Percentiles rank a stretch among this genome's conserved stretches.
These are phyloP conservation scores for Aphanomyces astaci DNA, from an alignment of 352 stramenopile species.

Conservation along the genomic window DNA sequence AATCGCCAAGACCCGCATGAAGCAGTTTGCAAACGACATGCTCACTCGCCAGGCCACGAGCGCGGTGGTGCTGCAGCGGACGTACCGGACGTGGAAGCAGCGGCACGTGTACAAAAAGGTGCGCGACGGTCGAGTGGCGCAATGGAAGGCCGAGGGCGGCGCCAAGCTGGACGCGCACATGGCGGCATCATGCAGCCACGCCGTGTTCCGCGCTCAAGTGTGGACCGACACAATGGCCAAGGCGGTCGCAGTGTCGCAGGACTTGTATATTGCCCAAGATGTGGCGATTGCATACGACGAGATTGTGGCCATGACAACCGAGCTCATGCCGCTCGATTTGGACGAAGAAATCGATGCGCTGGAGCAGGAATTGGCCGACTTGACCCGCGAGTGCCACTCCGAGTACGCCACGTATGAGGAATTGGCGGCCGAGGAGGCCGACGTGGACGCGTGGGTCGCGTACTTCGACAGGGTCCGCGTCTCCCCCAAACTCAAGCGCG, in stretches of 20 bases:
- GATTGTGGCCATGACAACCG: conserved; percentile 34
- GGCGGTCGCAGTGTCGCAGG: conserved; percentile 35
- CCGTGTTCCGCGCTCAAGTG: conserved; percentile 59
- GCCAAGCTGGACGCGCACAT: conserved; percentile 33
- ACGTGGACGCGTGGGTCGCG: not conserved
- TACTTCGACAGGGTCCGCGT: conserved; percentile 16
- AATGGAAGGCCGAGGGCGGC: conserved; percentile 27
- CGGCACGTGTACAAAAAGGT: conserved; percentile 48
- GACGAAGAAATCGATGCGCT: conserved; percentile 34
- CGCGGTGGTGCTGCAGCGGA: conserved; percentile 48
- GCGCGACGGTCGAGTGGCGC: conserved; percentile 25
- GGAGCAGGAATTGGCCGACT: conserved; percentile 33
- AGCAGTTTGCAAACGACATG: conserved; percentile 47
- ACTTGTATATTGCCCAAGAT: conserved; percentile 43
- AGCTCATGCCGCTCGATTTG: conserved; percentile 19
- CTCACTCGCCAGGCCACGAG: conserved; percentile 32
- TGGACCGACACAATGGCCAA: conserved; percentile 58
- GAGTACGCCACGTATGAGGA: conserved; percentile 23
- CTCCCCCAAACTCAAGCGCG: not conserved
- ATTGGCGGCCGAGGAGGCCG: conserved; percentile 17
- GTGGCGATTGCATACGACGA: conserved; percentile 37
- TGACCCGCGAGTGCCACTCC: conserved; percentile 23
- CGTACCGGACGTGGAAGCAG: conserved; percentile 48
- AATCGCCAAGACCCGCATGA: conserved; percentile 51
- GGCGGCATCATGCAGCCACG: conserved; percentile 31